Evolutionary conservation across 345 rosid genomes (phyloP), one percentile per base, ranked within the genome.

Genomic region (Salix caprea): DNA sequence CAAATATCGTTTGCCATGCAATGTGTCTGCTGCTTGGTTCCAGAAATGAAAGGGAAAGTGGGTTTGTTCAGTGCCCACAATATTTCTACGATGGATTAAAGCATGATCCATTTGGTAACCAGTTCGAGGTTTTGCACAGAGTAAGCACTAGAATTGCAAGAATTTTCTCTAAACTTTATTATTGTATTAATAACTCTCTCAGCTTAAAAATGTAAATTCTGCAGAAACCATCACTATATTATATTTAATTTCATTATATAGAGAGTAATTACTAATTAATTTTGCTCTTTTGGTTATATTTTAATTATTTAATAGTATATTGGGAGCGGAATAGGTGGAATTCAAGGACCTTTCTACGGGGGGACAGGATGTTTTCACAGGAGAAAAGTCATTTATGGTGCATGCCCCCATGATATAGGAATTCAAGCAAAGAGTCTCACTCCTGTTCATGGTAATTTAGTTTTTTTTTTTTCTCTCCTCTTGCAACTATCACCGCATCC

Each of bases 321-420:
- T 10, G 84, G 76, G 4, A 67, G 26, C 24, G 97, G 97, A 65
- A 10, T 87, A 2, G 85, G 48, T 3, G 96, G 91, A 64, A 69
- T 90, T 64, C 93, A 89, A 84, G 94, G 92, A 44, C 75, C 89
- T 2, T 5, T 23, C 1, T 94, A 92, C 19, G 46, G 2, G 0
- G 97, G 94, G 3, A 76, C 97, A 2, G 94, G 96, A 67, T 81
- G 93, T 23, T 85, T 94, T 42, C 93, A 86, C 26, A 85, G 87
- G 64, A 79, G 92, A 76, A 84, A 87, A 86, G 89, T 89, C 19
- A 87, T 92, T 6, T 92, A 90, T 26, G 92, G 93, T 16, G 44
- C 80, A 2, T 75, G 82, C 67, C 84, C 90, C 0, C 74, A 82
- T 1, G 86, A 85, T 14, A 16, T 67, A 15, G 75, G 74, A 52